Evolutionary conservation across 768 basidiomycete species (phyloP).

Genomic region (Symmetrospora coprosmae): DNA sequence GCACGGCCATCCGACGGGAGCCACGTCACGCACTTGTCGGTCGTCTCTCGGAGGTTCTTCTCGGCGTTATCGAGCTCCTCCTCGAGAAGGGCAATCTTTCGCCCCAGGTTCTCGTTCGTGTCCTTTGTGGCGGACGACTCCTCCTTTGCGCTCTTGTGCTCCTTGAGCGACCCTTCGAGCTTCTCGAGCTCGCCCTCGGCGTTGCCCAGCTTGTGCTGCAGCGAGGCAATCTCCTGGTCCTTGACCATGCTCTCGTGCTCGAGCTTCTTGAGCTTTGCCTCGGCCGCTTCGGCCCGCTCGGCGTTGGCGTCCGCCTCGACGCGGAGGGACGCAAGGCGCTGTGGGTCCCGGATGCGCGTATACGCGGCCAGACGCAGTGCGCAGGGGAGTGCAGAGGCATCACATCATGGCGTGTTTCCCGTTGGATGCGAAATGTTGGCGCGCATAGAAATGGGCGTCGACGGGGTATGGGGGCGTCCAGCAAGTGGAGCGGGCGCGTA

Average conservation of each 20-base stretch:
- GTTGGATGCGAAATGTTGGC: background rate
- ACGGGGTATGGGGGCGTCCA: too few relatives aligned
- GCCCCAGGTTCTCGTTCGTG: slow-evolving; percentile 54
- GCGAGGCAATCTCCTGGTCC: slow-evolving; percentile 74
- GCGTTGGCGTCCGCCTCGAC: slow-evolving; percentile 69
- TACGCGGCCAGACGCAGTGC: too few relatives aligned
- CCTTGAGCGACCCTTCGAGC: slow-evolving; percentile 49
- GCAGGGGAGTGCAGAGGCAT: too few relatives aligned
- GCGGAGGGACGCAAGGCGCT: slow-evolving; percentile 54
- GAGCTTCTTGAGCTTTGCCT: slow-evolving; percentile 39
- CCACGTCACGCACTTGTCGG: slow-evolving; percentile 66
- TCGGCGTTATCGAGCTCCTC: slow-evolving; percentile 91
- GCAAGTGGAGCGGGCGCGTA: background rate
- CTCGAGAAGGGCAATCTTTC: slow-evolving; percentile 84
- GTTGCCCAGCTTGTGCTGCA: slow-evolving; percentile 53
- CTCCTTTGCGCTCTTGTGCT: slow-evolving; percentile 50
- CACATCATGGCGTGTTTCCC: background rate
- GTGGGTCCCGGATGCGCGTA: background rate
- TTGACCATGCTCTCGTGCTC: slow-evolving; percentile 49
- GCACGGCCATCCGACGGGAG: background rate
- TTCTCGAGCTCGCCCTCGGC: slow-evolving; percentile 58
- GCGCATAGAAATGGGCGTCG: background rate
- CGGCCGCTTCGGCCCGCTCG: slow-evolving; percentile 71
- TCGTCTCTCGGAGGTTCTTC: slow-evolving; percentile 90
- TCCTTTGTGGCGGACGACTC: slow-evolving; percentile 59